A percentile compares a stretch with the other conserved stretches of the same genome.
Evolutionary conservation across 495 filamentous ascomycete species (phyloP).

Genomic region (Xylaria cubensis): DNA sequence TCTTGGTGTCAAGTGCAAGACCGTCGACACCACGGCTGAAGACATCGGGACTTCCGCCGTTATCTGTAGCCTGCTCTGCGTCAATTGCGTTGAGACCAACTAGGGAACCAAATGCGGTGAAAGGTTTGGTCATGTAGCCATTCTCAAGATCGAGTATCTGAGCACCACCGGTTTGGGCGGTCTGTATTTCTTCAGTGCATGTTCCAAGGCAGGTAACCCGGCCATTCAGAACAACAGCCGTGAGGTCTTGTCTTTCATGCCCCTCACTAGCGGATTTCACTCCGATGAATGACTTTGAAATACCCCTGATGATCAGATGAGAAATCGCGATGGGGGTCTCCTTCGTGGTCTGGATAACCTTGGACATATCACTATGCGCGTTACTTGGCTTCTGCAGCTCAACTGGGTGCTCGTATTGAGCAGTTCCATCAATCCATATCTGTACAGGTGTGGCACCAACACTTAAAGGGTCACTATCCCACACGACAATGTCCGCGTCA

Average conservation of each 20-base stretch:
- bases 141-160: conserved; percentile 56
- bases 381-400: conserved; percentile 48
- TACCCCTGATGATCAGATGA: conserved; percentile 56
- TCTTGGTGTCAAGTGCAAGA: conserved; percentile 52
- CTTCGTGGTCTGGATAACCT: conserved; percentile 38
- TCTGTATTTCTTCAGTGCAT: conserved; percentile 47
- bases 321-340: conserved; percentile 43
- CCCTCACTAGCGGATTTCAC: neutral
- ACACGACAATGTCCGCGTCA: conserved; percentile 71
- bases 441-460: conserved; percentile 66
- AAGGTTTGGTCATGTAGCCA: conserved; percentile 61
- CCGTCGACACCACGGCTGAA: conserved; percentile 57
- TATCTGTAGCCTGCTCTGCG: conserved; percentile 56
- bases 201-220: conserved; percentile 56
- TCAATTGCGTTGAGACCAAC: conserved; percentile 66
- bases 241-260: conserved; percentile 33
- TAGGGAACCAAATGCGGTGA: conserved; percentile 59
- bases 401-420: conserved; percentile 54
- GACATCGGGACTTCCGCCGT: conserved; percentile 44
- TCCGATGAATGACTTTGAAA: conserved; percentile 49
- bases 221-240: conserved; percentile 53
- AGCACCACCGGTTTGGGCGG: conserved; percentile 36
- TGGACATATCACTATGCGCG: conserved; percentile 35
- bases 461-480: conserved; percentile 69
- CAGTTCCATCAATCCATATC: conserved; percentile 69